Evolutionary conservation across 768 basidiomycete species (phyloP), one percentile per base, ranked within the genome.

Genomic region (Agrocybe pediades): DNA sequence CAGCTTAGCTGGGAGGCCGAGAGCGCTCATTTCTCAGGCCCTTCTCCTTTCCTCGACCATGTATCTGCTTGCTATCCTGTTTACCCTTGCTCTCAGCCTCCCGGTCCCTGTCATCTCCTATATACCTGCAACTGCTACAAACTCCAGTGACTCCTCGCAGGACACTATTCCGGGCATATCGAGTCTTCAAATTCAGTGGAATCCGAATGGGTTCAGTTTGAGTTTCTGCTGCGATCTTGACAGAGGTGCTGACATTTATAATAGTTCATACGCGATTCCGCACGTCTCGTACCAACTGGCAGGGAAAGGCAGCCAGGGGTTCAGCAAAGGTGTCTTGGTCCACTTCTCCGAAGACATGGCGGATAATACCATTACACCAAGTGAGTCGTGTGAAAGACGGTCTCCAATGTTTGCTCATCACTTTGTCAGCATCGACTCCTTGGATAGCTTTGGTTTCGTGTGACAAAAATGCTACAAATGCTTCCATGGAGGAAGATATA

Each of bases 361-460:
- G 9, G 72, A 70, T 23, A 74, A 77, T 53, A 66, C 71, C 25
- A 80, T 76, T 40, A 80, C 84, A 72, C 70, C 83, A 46, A 74
- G 76, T 77, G 53, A 67, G 76, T 64, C 11, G 8, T 17, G 46
- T 46, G 45, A 13, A 19, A 23, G 20, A 27, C 15, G 24, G 6
- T 49, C 39, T 46, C 49, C 49, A 36, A 39, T 49, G 41, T 13
- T 46, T 3, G 23, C 59, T 58, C 45, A 50, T 47, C 49, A 2
- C 49, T 23, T 64, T 61, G 54, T 29, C 65, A 81, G 88, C 90
- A 2, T 76, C 72, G 5, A 91, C 93, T 0, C 92, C 95, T 3
- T 97, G 94, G 93, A 89, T 97, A 61, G 95, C 95, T 11, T 78
- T 95, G 58, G 81, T 97, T 45, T 81, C 85, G 2, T 96, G 94